These are phyloP conservation scores for Scheffersomyces lignicola DNA, from an alignment of 1,139 yeast genomes.

Conservation along the genomic window DNA sequence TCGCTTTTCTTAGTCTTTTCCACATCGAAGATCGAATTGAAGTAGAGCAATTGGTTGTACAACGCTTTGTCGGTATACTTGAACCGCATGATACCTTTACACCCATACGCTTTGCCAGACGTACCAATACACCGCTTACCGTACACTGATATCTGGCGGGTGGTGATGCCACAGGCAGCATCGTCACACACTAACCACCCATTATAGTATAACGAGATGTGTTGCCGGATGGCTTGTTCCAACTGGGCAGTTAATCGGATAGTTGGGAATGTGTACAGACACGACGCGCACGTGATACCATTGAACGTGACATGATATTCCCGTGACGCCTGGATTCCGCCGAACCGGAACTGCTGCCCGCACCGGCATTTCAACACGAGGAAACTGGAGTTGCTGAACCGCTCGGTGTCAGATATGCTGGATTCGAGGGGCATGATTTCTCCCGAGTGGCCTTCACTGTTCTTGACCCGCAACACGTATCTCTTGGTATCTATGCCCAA, in stretches of 20 bases:
- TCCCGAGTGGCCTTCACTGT: slow-evolving; percentile 36
- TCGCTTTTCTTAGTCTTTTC: slow-evolving; percentile 67
- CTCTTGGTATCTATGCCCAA: slow-evolving; percentile 76
- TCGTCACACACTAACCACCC: slow-evolving; percentile 89
- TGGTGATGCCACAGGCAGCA: slow-evolving; percentile 72
- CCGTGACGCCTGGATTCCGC: slow-evolving; percentile 68
- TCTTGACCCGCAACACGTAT: slow-evolving; percentile 52
- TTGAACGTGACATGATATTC: slow-evolving; percentile 59
- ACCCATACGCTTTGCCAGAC: slow-evolving; percentile 62
- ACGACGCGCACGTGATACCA: slow-evolving; percentile 71
- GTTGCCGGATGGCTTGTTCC: slow-evolving; percentile 67
- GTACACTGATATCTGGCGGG: slow-evolving; percentile 86
- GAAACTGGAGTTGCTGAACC: slow-evolving; percentile 67
- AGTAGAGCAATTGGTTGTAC: slow-evolving; percentile 83
- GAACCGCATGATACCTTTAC: slow-evolving; percentile 84
- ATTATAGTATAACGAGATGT: slow-evolving; percentile 75
- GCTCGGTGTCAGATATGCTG: slow-evolving; percentile 75
- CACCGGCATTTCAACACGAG: slow-evolving; percentile 66
- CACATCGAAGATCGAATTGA: slow-evolving; percentile 76
- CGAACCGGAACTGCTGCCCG: slow-evolving; percentile 60
- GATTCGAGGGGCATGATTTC: slow-evolving; percentile 77
- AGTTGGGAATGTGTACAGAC: slow-evolving; percentile 52
- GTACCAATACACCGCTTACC: slow-evolving; percentile 81
- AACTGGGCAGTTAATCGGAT: slow-evolving; percentile 68
- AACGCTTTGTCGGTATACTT: slow-evolving; percentile 76